phyloP scores from a whole-genome alignment of 2,329 filamentous ascomycete species.

The Ophiostoma quercus region DNA sequence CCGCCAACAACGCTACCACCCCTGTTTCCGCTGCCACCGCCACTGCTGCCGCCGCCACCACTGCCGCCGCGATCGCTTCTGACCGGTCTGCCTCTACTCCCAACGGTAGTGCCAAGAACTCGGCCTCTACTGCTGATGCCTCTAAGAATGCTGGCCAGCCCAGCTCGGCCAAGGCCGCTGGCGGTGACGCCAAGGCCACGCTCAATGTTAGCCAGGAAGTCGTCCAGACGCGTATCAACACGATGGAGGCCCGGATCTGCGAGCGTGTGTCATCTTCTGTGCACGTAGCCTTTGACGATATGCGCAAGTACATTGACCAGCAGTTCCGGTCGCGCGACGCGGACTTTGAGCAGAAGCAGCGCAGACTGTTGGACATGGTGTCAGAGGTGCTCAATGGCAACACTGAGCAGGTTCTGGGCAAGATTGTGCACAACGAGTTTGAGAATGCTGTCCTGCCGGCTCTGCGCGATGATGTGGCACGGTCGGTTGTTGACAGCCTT shows the following conservation, averaged over 20 bases:
- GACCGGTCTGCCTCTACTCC: slow-evolving; percentile 40
- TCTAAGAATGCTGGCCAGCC: slow-evolving; percentile 27
- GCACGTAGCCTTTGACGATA: slow-evolving; percentile 46
- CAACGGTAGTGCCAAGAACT: slow-evolving; percentile 29
- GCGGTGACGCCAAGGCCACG: slow-evolving; percentile 17
- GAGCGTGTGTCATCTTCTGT: slow-evolving; percentile 46
- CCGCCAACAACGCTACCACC: slow-evolving; percentile 26
- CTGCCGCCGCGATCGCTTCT: not conserved
- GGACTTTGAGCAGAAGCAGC: slow-evolving; percentile 49
- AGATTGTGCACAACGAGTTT: slow-evolving; percentile 72
- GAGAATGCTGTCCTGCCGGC: slow-evolving; percentile 69
- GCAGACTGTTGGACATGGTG: slow-evolving; percentile 53
- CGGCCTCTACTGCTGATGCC: slow-evolving; percentile 29
- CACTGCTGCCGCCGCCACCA: slow-evolving; percentile 27
- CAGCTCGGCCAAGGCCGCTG: not conserved
- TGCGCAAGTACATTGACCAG: slow-evolving; percentile 47
- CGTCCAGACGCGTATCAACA: slow-evolving; percentile 50
- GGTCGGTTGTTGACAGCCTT: slow-evolving; percentile 67
- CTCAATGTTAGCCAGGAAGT: slow-evolving; percentile 37
- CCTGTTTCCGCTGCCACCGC: not conserved
- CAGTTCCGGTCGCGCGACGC: slow-evolving; percentile 54
- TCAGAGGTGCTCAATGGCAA: slow-evolving; percentile 58
- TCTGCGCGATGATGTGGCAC: slow-evolving; percentile 61
- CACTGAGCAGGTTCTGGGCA: slow-evolving; percentile 65
- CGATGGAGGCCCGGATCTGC: slow-evolving; percentile 49